Evolutionary conservation across 2,329 filamentous ascomycete genomes (phyloP).

Genomic region (Conoideocrella luteorostrata): DNA sequence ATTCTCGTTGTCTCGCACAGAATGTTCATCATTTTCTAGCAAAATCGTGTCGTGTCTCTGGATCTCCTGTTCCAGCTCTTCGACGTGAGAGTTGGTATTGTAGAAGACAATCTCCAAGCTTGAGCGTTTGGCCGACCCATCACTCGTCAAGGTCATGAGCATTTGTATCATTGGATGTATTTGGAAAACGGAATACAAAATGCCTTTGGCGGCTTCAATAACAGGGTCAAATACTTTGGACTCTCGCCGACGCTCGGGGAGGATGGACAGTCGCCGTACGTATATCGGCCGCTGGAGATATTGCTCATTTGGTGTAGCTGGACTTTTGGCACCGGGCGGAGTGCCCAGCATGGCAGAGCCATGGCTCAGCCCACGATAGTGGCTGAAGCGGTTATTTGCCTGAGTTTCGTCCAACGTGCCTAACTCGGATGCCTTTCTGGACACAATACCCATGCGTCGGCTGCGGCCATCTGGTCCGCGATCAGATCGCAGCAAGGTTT

Average conservation of each 20-base stretch:
- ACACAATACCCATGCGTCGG: constrained; percentile 58
- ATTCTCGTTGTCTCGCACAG: constrained; percentile 53
- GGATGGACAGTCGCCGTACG: constrained; percentile 55
- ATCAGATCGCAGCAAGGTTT: constrained; percentile 49
- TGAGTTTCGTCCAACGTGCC: constrained; percentile 57
- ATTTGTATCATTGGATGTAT: constrained; percentile 63
- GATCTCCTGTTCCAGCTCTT: constrained; percentile 59
- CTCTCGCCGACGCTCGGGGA: constrained; percentile 57
- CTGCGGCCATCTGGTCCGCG: constrained; percentile 45
- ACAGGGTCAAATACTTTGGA: constrained; percentile 56
- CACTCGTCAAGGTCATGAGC: constrained; percentile 54
- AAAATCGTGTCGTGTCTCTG: constrained; percentile 51
- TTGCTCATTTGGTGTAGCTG: constrained; percentile 54
- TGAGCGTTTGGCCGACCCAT: constrained; percentile 53
- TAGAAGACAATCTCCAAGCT: constrained; percentile 63
- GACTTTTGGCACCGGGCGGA: constrained; percentile 40
- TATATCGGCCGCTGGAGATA: constrained; percentile 54
- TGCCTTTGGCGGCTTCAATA: constrained; percentile 58
- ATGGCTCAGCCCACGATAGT: constrained; percentile 60
- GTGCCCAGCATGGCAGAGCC: constrained; percentile 60
- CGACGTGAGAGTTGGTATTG: constrained; percentile 60
- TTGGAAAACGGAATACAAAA: constrained; percentile 61
- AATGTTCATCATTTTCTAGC: constrained; percentile 39
- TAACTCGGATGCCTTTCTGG: constrained; percentile 53
- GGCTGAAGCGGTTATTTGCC: constrained; percentile 58